Conservation (phyloP, 225 moss, liverwort and hornwort genomes). For the Pseudoscleropodium purum region DNA sequence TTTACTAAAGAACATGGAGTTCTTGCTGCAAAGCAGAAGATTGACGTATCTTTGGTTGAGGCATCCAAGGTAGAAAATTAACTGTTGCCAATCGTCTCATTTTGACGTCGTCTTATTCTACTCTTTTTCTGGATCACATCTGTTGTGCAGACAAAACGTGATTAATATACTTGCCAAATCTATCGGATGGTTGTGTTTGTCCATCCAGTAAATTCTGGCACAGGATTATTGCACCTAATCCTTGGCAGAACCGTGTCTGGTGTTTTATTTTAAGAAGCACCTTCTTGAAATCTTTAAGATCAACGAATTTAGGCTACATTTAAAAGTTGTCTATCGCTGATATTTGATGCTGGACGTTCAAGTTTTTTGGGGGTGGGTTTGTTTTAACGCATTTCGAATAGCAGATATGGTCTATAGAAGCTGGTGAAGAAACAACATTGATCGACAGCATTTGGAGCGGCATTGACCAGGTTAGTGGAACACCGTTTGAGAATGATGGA, state of each 20-base stretch:
- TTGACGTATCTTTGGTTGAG: constrained; percentile 84
- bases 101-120: neutral
- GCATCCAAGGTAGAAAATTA: constrained; percentile 79
- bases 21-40: constrained; percentile 91
- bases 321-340: neutral
- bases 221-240: neutral
- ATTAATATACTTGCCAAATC: neutral
- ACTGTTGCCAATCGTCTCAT: neutral
- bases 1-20: constrained; percentile 95
- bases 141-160: neutral
- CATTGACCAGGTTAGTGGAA: constrained; percentile 66
- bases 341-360: neutral
- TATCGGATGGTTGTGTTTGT: neutral
- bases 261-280: neutral
- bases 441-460: constrained; percentile 78
- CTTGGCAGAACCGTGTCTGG: neutral
- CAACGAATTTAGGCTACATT: neutral
- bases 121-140: neutral
- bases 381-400: constrained; percentile 6
- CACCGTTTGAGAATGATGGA: neutral
- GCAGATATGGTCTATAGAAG: constrained; percentile 82
- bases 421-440: constrained; percentile 67
- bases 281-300: neutral
- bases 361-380: neutral
- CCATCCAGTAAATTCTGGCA: neutral